These are phyloP conservation scores for Blastocystis sp. DNA, from an alignment of 352 stramenopile species.

Conservation along the genomic window DNA sequence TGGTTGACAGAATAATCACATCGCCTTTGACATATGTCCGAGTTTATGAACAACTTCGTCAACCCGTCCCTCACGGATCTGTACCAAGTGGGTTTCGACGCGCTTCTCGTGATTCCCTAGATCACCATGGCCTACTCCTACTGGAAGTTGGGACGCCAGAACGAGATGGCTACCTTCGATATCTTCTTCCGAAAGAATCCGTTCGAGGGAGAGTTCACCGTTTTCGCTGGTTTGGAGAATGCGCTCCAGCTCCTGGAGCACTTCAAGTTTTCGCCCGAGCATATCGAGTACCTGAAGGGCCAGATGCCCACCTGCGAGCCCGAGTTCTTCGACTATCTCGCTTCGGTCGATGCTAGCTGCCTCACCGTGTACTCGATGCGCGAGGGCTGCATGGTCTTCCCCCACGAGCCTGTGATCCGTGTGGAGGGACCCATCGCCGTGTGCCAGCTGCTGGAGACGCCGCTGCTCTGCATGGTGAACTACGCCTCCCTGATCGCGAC, in stretches of 20 bases:
- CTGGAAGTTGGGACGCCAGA: conserved; percentile 89
- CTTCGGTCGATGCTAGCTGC: conserved; percentile 84
- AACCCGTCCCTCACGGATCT: conserved; percentile 92
- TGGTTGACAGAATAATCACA: not conserved
- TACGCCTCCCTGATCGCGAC: conserved; percentile 93
- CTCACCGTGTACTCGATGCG: conserved; percentile 87
- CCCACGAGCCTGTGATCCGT: conserved; percentile 86
- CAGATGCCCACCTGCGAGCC: conserved; percentile 80
- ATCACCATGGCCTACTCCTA: conserved; percentile 94
- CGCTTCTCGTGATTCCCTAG: not conserved
- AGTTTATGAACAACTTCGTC: conserved; percentile 76
- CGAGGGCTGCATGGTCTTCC: conserved; percentile 93
- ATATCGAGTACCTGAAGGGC: conserved; percentile 87
- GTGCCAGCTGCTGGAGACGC: conserved; percentile 94
- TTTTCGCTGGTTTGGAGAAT: conserved; percentile 88
- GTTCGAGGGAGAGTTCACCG: conserved; percentile 92
- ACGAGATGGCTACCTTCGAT: conserved; percentile 87
- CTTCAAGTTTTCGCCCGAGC: conserved; percentile 86
- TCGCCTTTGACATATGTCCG: not conserved
- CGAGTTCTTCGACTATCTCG: conserved; percentile 90
- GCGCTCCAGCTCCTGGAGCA: conserved; percentile 82
- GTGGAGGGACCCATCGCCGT: conserved; percentile 88
- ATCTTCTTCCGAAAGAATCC: conserved; percentile 99
- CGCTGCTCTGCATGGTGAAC: conserved; percentile 94
- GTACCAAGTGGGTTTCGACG: conserved; percentile 83